phyloP scores from a whole-genome alignment of 345 rosid genomes.

The Noccaea caerulescens region DNA sequence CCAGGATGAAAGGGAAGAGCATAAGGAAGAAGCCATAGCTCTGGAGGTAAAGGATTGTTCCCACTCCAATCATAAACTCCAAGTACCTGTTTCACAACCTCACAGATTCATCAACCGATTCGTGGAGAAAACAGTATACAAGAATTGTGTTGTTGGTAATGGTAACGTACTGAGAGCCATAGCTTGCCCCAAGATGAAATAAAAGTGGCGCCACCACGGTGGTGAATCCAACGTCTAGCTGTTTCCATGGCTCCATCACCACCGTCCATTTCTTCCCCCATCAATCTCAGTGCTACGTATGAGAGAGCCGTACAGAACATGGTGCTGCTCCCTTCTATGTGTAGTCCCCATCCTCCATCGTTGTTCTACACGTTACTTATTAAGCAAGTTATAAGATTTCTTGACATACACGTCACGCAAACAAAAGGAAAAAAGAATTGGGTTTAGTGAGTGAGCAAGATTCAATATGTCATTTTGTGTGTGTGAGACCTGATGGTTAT shows the following conservation, averaged over 20 bases:
- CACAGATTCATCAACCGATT: background rate
- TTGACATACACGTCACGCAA: background rate
- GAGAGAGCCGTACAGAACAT: conserved; percentile 36
- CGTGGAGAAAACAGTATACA: background rate
- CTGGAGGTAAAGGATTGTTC: conserved; percentile 61
- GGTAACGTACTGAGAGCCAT: conserved; percentile 36
- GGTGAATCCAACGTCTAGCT: conserved; percentile 37
- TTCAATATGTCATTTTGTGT: background rate
- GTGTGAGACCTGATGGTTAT: conserved; percentile 69
- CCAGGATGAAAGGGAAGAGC: conserved; percentile 40
- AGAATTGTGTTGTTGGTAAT: background rate
- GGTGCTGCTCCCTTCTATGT: conserved; percentile 37
- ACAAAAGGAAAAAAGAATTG: background rate
- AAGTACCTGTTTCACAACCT: conserved; percentile 22
- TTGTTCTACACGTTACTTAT: conserved; percentile 23
- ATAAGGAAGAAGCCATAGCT: conserved; percentile 60
- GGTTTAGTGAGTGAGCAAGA: background rate
- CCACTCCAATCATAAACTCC: conserved; percentile 62
- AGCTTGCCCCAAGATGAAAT: conserved; percentile 38
- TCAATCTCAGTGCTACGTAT: conserved; percentile 30
- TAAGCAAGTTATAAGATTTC: background rate
- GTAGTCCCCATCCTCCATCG: conserved; percentile 43
- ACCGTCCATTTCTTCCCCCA: conserved; percentile 38
- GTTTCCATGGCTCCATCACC: conserved; percentile 34
- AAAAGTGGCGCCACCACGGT: conserved; percentile 20